phyloP scores from a whole-genome alignment of 148 eudicot species.

The Cornus controversa region DNA sequence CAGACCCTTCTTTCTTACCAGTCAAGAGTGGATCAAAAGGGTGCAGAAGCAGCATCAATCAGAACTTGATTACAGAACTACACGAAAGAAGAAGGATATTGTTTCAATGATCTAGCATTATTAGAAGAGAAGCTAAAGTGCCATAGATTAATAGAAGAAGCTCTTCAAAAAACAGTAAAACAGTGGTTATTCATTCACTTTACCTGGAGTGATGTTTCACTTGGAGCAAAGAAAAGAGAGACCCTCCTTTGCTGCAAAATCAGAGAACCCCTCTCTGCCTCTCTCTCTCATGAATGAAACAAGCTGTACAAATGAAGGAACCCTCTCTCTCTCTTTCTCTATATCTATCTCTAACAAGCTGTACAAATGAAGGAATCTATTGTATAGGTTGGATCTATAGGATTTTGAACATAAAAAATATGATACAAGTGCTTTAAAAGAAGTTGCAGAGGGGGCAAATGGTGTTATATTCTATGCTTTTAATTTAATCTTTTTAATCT shows the following conservation, averaged over 20 bases:
- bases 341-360: constrained; percentile 20
- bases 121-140: constrained; percentile 6
- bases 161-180: constrained; percentile 5
- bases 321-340: constrained; percentile 28
- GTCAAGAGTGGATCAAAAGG: constrained; percentile 13
- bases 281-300: constrained; percentile 17
- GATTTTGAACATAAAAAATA: constrained; percentile 36
- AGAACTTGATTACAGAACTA: constrained; percentile 3
- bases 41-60: constrained; percentile 7
- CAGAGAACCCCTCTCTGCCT: not conserved
- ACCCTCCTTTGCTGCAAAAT: constrained; percentile 12
- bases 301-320: constrained; percentile 36
- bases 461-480: constrained; percentile 26
- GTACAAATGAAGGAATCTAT: constrained; percentile 42
- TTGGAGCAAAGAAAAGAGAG: constrained; percentile 4
- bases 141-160: not conserved
- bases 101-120: constrained; percentile 4
- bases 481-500: constrained; percentile 25
- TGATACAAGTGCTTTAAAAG: constrained; percentile 26
- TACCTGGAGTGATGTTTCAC: constrained; percentile 21
- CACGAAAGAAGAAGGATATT: not conserved
- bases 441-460: constrained; percentile 29
- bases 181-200: constrained; percentile 14
- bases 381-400: constrained; percentile 46
- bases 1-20: constrained; percentile 1